These are phyloP conservation scores for Colletotrichum musae DNA, from an alignment of 2,329 filamentous ascomycete species.

Conservation along the genomic window DNA sequence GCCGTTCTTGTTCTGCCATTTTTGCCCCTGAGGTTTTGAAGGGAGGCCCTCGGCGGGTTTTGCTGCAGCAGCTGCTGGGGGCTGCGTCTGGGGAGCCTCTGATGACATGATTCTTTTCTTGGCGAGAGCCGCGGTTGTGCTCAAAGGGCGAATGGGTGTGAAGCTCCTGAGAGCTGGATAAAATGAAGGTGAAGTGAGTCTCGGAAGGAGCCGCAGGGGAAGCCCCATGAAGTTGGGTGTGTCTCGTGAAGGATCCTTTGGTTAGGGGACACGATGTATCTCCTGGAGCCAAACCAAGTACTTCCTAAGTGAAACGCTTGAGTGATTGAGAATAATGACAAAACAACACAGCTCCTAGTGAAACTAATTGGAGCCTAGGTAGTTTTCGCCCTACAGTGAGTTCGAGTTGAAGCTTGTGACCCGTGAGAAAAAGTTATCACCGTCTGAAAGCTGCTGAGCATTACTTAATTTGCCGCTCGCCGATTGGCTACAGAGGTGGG, in stretches of 20 bases:
- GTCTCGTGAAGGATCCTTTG: neutral
- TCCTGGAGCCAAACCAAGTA: neutral
- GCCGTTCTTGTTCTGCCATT: slow-evolving; percentile 30
- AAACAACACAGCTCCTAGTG: neutral
- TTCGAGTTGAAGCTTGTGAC: slow-evolving; percentile 32
- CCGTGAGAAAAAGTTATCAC: slow-evolving; percentile 35
- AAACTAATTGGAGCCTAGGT: neutral
- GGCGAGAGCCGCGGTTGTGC: neutral
- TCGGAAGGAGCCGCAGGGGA: slow-evolving; percentile 36
- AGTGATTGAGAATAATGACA: neutral
- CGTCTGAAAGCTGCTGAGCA: slow-evolving; percentile 39
- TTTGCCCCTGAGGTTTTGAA: slow-evolving; percentile 22
- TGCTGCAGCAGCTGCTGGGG: slow-evolving; percentile 8
- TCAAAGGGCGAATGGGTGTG: slow-evolving; percentile 12
- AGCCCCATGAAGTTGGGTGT: slow-evolving; percentile 26
- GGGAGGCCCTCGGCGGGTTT: slow-evolving; percentile 10
- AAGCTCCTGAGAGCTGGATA: slow-evolving; percentile 22
- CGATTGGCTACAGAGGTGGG: slow-evolving; percentile 33
- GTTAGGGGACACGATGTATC: neutral
- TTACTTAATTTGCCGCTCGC: slow-evolving; percentile 33
- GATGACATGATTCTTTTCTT: slow-evolving; percentile 26
- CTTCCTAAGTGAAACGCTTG: neutral
- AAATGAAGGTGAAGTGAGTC: slow-evolving; percentile 38
- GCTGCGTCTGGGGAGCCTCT: slow-evolving; percentile 9
- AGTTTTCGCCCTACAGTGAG: slow-evolving; percentile 3